phyloP scores from a whole-genome alignment of 495 filamentous ascomycete genomes.

The Emericellopsis terricola region DNA sequence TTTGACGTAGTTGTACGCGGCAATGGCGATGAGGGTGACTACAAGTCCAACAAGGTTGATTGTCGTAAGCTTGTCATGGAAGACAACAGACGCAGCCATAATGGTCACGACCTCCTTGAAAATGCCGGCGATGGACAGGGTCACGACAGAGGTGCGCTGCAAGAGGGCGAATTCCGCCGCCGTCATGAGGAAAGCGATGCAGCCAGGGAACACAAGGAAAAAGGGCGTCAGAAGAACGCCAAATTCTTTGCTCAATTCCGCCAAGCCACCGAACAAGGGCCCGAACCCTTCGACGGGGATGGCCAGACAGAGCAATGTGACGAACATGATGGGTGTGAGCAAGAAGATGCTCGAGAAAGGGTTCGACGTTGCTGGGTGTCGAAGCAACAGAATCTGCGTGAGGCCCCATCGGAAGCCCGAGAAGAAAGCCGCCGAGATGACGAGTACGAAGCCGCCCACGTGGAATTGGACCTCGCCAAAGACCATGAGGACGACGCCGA shows the following conservation, averaged over 20 bases:
- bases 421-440: conserved; percentile 86
- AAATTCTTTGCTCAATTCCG: conserved; percentile 40
- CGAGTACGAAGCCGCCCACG: conserved; percentile 69
- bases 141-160: conserved; percentile 89
- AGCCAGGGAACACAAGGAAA: conserved; percentile 76
- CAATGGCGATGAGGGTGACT: conserved; percentile 79
- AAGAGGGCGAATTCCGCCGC: conserved; percentile 88
- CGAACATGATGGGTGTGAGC: conserved; percentile 91
- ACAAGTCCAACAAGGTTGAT: conserved; percentile 77
- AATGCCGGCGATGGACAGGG: conserved; percentile 88
- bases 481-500: conserved; percentile 98
- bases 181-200: conserved; percentile 92
- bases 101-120: conserved; percentile 99
- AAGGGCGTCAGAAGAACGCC: conserved; percentile 35
- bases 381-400: conserved; percentile 87
- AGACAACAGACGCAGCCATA: conserved; percentile 69
- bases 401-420: conserved; percentile 95
- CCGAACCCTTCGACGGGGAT: conserved; percentile 69
- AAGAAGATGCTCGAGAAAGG: conserved; percentile 96
- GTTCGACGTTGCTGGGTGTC: conserved; percentile 89
- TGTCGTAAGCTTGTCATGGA: conserved; percentile 73
- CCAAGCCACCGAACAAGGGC: conserved; percentile 43
- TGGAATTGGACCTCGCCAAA: conserved; percentile 89
- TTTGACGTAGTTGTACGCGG: conserved; percentile 87
- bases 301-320: conserved; percentile 61